Evolutionary conservation across 1,284 basidiomycete species (phyloP).

Genomic region (Leccinum angustisporum): DNA sequence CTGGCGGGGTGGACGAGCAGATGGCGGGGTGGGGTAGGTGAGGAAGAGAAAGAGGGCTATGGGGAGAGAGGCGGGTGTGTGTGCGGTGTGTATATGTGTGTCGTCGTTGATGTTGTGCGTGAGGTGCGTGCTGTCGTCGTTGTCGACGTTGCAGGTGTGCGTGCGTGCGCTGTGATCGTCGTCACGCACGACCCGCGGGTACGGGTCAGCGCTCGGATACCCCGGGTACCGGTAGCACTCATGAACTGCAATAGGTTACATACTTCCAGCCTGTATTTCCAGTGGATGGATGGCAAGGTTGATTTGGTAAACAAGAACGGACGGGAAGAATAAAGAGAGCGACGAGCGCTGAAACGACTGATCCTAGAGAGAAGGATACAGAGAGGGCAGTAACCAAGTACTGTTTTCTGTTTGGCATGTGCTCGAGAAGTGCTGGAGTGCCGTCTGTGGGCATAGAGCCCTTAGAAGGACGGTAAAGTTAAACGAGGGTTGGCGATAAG

Average conservation of each 20-base stretch:
- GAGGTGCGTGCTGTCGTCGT: too few relatives aligned
- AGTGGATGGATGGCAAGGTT: constrained; percentile 60
- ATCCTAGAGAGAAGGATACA: constrained; percentile 92
- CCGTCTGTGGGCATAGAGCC: constrained; percentile 98
- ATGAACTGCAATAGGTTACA: constrained; percentile 35
- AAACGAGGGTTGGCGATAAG: constrained; percentile 8
- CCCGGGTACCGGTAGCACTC: too few relatives aligned
- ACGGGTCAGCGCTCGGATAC: too few relatives aligned
- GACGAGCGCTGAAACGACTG: constrained; percentile 80
- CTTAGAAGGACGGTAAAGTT: constrained; percentile 36
- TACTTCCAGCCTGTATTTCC: constrained; percentile 88
- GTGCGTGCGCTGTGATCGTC: too few relatives aligned
- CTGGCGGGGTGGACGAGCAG: too few relatives aligned
- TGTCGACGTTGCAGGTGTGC: too few relatives aligned
- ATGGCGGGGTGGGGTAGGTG: too few relatives aligned
- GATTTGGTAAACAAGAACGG: constrained; percentile 61
- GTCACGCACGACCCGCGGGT: too few relatives aligned
- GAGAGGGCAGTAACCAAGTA: constrained; percentile 95
- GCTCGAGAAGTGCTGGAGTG: constrained; percentile 84
- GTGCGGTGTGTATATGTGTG: too few relatives aligned
- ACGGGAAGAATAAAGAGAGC: constrained; percentile 77
- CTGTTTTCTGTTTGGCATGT: constrained; percentile 88
- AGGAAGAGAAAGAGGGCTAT: too few relatives aligned
- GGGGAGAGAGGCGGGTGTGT: too few relatives aligned
- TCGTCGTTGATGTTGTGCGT: too few relatives aligned